Conservation (phyloP, 768 basidiomycete species). For the Phylloporus arenicola region DNA sequence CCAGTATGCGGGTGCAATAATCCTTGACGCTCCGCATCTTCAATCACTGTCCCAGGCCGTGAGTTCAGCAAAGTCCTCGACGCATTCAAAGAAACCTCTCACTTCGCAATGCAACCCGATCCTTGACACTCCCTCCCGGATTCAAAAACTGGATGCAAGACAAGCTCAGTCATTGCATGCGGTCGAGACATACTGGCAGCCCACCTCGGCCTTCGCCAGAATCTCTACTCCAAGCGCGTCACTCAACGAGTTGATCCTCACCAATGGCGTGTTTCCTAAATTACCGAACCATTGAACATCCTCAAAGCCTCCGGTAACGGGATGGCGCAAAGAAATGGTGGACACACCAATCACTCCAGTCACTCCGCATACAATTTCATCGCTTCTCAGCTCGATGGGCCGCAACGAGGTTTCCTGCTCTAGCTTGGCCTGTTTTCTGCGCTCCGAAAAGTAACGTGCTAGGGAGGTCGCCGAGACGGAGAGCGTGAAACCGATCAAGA, state of each 20-base stretch:
- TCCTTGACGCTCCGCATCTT: slow-evolving; percentile 84
- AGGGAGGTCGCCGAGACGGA: slow-evolving; percentile 69
- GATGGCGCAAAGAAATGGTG: not conserved
- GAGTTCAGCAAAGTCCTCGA: not conserved
- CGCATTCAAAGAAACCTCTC: slow-evolving; percentile 18
- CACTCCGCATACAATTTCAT: slow-evolving; percentile 77
- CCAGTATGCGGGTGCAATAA: slow-evolving; percentile 80
- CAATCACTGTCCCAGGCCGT: slow-evolving; percentile 60
- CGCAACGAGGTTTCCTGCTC: slow-evolving; percentile 34
- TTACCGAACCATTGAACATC: not conserved
- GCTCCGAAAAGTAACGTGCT: slow-evolving; percentile 46
- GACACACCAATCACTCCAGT: slow-evolving; percentile 74
- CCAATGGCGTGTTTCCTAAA: slow-evolving; percentile 88
- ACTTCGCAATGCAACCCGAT: slow-evolving; percentile 94
- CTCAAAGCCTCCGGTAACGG: not conserved
- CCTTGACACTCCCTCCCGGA: slow-evolving; percentile 97
- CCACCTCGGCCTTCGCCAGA: slow-evolving; percentile 89
- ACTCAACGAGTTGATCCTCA: slow-evolving; percentile 88
- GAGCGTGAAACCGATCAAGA: slow-evolving; percentile 72
- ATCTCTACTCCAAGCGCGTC: slow-evolving; percentile 91
- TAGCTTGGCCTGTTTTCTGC: slow-evolving; percentile 38
- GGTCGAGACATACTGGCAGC: not conserved
- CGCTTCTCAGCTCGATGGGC: slow-evolving; percentile 68
- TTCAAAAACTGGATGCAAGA: slow-evolving; percentile 80
- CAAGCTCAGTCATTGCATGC: slow-evolving; percentile 22